Evolutionary conservation across 1,139 yeast genomes (phyloP).

Genomic region (Insectozyma bohioensis): DNA sequence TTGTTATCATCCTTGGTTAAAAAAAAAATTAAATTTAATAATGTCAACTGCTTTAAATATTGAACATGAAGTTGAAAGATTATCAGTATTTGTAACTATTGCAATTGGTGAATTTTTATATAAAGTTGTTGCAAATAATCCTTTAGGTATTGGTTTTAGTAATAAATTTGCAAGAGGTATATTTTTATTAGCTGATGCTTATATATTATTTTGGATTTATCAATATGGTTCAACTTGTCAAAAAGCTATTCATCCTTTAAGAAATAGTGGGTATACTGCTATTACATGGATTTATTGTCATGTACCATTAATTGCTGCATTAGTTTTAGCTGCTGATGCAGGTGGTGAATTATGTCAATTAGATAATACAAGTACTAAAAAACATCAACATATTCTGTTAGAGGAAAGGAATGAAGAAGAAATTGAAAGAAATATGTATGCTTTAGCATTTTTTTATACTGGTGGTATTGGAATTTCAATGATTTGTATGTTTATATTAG

Average conservation of each 20-base stretch:
- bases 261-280: conserved; percentile 51
- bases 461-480: conserved; percentile 50
- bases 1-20: conserved; percentile 50
- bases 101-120: conserved; percentile 67
- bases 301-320: conserved; percentile 50
- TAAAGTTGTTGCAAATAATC: conserved; percentile 52
- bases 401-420: conserved; percentile 12
- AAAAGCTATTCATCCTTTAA: conserved; percentile 54
- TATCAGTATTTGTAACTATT: conserved; percentile 58
- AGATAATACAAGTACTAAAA: conserved; percentile 13
- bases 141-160: conserved; percentile 50
- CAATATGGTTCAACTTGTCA: conserved; percentile 52
- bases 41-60: conserved; percentile 63
- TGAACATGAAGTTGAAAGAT: conserved; percentile 67
- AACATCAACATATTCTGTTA: conserved; percentile 8
- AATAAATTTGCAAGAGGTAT: conserved; percentile 48
- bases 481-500: conserved; percentile 33
- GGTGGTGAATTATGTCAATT: conserved; percentile 50
- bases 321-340: conserved; percentile 62
- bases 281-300: conserved; percentile 50
- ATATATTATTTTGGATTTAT: conserved; percentile 53
- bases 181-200: conserved; percentile 51
- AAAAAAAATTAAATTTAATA: conserved; percentile 37
- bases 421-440: conserved; percentile 27
- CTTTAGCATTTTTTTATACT: conserved; percentile 46